Evolutionary conservation across 2,329 filamentous ascomycete genomes (phyloP).

Genomic region (Diaporthe capsici): DNA sequence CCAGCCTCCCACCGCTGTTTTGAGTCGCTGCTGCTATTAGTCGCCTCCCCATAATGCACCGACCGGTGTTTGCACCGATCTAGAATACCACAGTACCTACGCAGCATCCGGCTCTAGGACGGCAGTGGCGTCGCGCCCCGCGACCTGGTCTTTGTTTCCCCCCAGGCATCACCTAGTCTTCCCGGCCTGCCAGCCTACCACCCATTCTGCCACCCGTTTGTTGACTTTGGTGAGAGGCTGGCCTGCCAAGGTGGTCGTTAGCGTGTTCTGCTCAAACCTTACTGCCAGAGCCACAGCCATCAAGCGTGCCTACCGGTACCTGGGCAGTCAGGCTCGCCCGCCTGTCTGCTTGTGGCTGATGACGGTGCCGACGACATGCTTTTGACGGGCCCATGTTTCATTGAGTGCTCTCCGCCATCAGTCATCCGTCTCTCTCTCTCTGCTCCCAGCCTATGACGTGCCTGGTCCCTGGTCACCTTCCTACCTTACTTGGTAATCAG

Average conservation of each 20-base stretch:
- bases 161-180: slow-evolving; percentile 2
- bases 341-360: slow-evolving; percentile 21
- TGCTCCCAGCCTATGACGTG: slow-evolving; percentile 14
- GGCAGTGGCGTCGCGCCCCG: slow-evolving; percentile 18
- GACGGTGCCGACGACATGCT: slow-evolving; percentile 20
- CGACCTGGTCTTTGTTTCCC: neutral
- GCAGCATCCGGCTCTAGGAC: neutral
- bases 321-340: neutral
- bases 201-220: neutral
- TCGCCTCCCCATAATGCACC: slow-evolving; percentile 26
- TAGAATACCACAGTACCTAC: neutral
- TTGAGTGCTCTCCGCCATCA: slow-evolving; percentile 2
- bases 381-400: slow-evolving; percentile 13
- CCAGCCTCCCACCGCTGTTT: slow-evolving; percentile 19
- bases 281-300: slow-evolving; percentile 7
- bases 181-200: neutral
- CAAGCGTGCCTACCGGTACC: neutral
- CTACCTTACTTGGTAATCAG: neutral
- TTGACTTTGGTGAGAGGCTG: slow-evolving; percentile 7
- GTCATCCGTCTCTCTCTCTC: neutral
- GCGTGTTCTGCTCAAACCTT: neutral
- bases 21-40: slow-evolving; percentile 29
- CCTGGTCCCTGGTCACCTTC: slow-evolving; percentile 1
- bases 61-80: neutral
- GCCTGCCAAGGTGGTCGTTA: slow-evolving; percentile 11